Conservation (phyloP, 441 rosid genomes). For the Pelargonium fulgidum region DNA sequence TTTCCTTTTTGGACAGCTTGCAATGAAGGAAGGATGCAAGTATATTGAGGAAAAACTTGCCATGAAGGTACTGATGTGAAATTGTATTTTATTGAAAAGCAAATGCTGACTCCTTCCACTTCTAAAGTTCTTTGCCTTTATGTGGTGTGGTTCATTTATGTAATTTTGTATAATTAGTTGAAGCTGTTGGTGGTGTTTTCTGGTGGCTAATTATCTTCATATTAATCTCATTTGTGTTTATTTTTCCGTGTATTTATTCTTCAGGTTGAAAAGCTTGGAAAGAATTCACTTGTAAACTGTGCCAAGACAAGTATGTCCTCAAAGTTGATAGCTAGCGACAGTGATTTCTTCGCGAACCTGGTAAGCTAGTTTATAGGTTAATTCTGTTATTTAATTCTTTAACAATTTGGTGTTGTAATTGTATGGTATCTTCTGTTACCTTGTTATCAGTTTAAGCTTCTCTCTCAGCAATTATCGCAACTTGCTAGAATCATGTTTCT, state of each 20-base stretch:
- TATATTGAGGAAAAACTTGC: conserved; percentile 86
- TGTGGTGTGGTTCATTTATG: neutral
- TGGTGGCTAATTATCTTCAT: neutral
- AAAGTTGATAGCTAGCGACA: conserved; percentile 81
- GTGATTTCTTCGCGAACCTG: conserved; percentile 90
- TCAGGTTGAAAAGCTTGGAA: conserved; percentile 94
- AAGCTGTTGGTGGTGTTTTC: neutral
- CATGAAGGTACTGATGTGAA: conserved; percentile 43
- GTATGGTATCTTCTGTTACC: neutral
- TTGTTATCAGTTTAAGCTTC: neutral
- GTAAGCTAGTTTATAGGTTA: conserved; percentile 32
- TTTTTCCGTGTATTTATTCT: neutral
- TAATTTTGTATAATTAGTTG: neutral
- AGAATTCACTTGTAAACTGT: conserved; percentile 78
- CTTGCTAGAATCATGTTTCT: conserved; percentile 1
- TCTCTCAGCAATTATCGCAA: neutral
- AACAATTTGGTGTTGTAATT: neutral
- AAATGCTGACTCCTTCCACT: neutral
- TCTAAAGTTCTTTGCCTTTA: neutral
- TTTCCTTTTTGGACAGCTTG: conserved; percentile 51
- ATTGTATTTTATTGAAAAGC: neutral
- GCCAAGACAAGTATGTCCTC: conserved; percentile 99
- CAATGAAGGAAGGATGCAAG: conserved; percentile 98
- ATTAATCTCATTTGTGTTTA: neutral
- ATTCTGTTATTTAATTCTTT: neutral